Conservation (phyloP, 441 rosid species). For the Iberis amara region DNA sequence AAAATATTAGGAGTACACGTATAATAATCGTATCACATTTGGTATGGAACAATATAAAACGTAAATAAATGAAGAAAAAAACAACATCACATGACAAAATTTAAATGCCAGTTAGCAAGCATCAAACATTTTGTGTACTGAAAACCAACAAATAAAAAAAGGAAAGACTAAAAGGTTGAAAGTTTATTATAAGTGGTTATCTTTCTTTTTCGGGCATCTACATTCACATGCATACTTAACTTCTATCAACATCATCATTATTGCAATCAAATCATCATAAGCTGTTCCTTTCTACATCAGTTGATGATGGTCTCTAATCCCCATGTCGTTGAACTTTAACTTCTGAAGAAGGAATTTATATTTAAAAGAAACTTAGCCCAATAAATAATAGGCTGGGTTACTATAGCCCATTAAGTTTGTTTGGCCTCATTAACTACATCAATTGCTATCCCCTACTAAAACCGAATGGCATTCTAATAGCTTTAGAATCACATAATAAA, state of each 20-base stretch:
- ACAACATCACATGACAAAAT: neutral
- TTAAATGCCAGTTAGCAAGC: conserved; percentile 9
- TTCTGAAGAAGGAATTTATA: neutral
- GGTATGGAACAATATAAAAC: too few species aligned
- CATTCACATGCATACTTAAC: conserved; percentile 28
- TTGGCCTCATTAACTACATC: neutral
- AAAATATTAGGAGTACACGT: neutral
- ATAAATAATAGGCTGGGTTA: too few species aligned
- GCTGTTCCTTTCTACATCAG: conserved; percentile 12
- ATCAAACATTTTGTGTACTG: conserved; percentile 4
- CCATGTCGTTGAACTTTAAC: neutral
- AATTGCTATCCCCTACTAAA: too few species aligned
- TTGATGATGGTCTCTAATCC: neutral
- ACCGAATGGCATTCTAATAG: too few species aligned
- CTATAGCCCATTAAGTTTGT: conserved; percentile 7
- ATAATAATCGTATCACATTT: neutral
- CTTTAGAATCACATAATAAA: too few species aligned
- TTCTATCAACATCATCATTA: neutral
- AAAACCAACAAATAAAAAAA: conserved; percentile 13
- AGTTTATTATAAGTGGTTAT: conserved; percentile 25
- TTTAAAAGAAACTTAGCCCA: conserved; percentile 1
- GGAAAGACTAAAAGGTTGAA: conserved; percentile 11
- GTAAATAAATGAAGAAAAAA: neutral
- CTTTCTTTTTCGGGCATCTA: conserved; percentile 21
- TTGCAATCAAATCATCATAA: conserved; percentile 5